phyloP scores from a whole-genome alignment of 768 basidiomycete genomes.

The Dioszegia aurantiaca region DNA sequence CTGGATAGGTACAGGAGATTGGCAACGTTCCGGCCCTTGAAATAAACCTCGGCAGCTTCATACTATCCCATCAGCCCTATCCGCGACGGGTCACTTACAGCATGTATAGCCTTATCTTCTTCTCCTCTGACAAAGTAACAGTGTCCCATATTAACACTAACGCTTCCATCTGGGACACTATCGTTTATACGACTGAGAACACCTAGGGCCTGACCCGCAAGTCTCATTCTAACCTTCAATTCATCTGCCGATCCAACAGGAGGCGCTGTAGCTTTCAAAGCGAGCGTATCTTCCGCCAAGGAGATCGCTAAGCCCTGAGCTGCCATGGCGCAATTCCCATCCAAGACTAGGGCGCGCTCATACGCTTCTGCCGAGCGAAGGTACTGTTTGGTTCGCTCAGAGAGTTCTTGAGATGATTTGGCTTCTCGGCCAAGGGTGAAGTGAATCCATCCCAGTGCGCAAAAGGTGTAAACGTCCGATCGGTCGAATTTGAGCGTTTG shows the following conservation, averaged over 20 bases:
- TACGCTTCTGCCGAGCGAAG: conserved; percentile 83
- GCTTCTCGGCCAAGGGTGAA: conserved; percentile 87
- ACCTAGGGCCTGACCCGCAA: conserved; percentile 77
- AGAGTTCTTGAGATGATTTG: conserved; percentile 57
- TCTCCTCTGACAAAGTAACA: conserved; percentile 91
- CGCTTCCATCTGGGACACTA: conserved; percentile 73
- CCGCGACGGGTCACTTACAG: conserved; percentile 58
- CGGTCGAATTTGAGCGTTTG: conserved; percentile 78
- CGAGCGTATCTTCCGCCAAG: conserved; percentile 85
- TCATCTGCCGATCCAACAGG: conserved; percentile 58
- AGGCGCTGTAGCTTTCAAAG: conserved; percentile 56
- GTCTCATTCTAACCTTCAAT: conserved; percentile 60
- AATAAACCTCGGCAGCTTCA: conserved; percentile 81
- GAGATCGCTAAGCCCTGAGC: conserved; percentile 94
- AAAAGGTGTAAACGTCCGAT: conserved; percentile 86
- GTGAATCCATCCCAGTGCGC: conserved; percentile 79
- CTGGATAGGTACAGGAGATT: conserved; percentile 81
- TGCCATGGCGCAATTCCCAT: conserved; percentile 82
- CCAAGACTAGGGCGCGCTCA: conserved; percentile 80
- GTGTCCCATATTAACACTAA: conserved; percentile 94
- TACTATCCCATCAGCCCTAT: conserved; percentile 61
- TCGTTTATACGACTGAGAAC: conserved; percentile 90
- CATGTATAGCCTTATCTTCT: conserved; percentile 92
- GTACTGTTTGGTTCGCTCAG: conserved; percentile 75
- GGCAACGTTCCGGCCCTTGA: conserved; percentile 68